These are phyloP conservation scores for Aspergillus floridensis DNA, from an alignment of 2,329 filamentous ascomycete species.

Conservation along the genomic window DNA sequence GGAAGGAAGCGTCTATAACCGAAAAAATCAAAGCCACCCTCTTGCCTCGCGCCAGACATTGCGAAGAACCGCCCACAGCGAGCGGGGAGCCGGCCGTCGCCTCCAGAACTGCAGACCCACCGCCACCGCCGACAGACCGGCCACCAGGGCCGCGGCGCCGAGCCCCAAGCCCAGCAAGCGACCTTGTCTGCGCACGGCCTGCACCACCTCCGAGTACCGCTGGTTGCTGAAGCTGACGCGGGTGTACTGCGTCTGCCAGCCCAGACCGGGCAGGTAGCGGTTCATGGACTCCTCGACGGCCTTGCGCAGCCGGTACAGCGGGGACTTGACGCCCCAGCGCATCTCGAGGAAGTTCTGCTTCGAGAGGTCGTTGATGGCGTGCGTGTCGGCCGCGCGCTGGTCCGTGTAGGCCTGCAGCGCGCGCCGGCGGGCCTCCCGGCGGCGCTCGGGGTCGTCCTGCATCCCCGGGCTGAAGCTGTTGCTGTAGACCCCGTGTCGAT, in stretches of 20 bases:
- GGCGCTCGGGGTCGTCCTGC: slow-evolving; percentile 38
- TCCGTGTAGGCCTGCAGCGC: slow-evolving; percentile 72
- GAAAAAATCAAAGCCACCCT: background rate
- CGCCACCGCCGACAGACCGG: slow-evolving; percentile 24
- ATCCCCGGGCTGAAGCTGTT: slow-evolving; percentile 7
- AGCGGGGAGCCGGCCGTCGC: slow-evolving; percentile 18
- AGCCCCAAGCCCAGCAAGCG: slow-evolving; percentile 51
- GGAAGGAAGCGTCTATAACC: background rate
- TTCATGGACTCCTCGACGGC: slow-evolving; percentile 80
- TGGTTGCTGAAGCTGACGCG: slow-evolving; percentile 93
- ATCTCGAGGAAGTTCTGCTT: slow-evolving; percentile 92
- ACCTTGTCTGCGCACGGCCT: slow-evolving; percentile 67
- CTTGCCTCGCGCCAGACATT: background rate
- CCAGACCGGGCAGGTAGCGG: slow-evolving; percentile 69
- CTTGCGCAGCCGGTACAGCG: slow-evolving; percentile 77
- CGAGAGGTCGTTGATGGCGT: slow-evolving; percentile 89
- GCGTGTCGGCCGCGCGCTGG: slow-evolving; percentile 71
- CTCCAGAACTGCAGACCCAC: slow-evolving; percentile 33
- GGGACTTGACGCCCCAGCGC: slow-evolving; percentile 77
- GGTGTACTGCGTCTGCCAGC: slow-evolving; percentile 90
- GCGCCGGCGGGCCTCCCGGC: slow-evolving; percentile 39
- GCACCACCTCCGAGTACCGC: slow-evolving; percentile 78
- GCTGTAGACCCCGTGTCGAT: slow-evolving; percentile 58
- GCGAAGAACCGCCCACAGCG: slow-evolving; percentile 18
- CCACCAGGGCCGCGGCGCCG: slow-evolving; percentile 25